These are phyloP conservation scores for Fusarium camptoceras DNA, from an alignment of 2,329 filamentous ascomycete species.

Conservation along the genomic window DNA sequence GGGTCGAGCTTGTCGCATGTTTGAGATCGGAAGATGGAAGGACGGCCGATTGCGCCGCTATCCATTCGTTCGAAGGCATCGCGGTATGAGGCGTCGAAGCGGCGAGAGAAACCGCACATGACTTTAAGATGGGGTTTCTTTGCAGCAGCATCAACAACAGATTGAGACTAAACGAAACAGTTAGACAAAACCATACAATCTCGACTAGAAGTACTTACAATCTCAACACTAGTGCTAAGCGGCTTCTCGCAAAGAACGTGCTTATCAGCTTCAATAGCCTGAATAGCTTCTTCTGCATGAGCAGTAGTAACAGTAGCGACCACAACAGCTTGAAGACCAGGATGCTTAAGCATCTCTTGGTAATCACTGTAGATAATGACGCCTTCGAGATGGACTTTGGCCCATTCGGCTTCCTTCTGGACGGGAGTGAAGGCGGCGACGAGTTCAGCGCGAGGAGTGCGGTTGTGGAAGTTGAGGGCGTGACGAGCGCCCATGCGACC, in stretches of 20 bases:
- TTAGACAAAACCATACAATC: background rate
- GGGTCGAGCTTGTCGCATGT: slow-evolving; percentile 77
- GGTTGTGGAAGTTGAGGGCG: slow-evolving; percentile 45
- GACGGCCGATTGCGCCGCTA: slow-evolving; percentile 67
- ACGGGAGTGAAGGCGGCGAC: slow-evolving; percentile 45
- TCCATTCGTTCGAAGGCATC: slow-evolving; percentile 66
- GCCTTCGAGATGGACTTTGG: slow-evolving; percentile 39
- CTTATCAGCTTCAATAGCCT: slow-evolving; percentile 45
- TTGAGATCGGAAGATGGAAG: slow-evolving; percentile 72
- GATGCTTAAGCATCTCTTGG: slow-evolving; percentile 46
- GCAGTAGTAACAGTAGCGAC: slow-evolving; percentile 45
- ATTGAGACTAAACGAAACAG: slow-evolving; percentile 60
- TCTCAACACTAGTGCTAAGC: slow-evolving; percentile 56
- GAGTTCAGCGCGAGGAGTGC: slow-evolving; percentile 43
- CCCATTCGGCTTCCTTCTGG: slow-evolving; percentile 44
- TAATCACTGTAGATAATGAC: slow-evolving; percentile 43
- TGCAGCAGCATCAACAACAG: slow-evolving; percentile 67
- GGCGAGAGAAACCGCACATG: slow-evolving; percentile 58
- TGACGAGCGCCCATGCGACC: slow-evolving; percentile 47
- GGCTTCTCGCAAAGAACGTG: slow-evolving; percentile 47
- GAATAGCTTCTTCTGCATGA: slow-evolving; percentile 45
- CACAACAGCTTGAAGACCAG: slow-evolving; percentile 44
- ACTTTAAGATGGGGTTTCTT: slow-evolving; percentile 72
- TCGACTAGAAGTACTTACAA: slow-evolving; percentile 55
- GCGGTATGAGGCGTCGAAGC: slow-evolving; percentile 74